Conservation (phyloP, 1,139 yeast species). For the Magnusiomyces suaveolens region DNA sequence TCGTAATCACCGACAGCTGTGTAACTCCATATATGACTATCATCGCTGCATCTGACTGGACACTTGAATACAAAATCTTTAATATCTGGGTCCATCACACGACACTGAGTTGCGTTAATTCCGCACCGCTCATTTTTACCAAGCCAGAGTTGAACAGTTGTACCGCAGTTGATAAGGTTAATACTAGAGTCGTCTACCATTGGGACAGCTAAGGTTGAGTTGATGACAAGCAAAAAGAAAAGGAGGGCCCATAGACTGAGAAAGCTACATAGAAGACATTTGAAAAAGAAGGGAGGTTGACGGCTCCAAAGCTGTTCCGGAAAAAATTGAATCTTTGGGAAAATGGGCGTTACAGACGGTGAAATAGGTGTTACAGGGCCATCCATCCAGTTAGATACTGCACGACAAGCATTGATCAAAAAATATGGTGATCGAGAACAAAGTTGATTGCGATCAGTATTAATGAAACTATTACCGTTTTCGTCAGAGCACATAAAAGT, state of each 20-base stretch:
- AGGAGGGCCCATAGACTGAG: slow-evolving; percentile 21
- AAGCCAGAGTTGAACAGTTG: slow-evolving; percentile 46
- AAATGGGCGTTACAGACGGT: slow-evolving; percentile 13
- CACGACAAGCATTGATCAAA: not conserved
- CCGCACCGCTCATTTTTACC: slow-evolving; percentile 75
- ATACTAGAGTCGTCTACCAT: slow-evolving; percentile 20
- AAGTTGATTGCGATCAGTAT: not conserved
- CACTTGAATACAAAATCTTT: slow-evolving; percentile 58
- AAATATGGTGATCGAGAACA: not conserved
- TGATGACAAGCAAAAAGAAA: slow-evolving; percentile 18
- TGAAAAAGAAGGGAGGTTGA: slow-evolving; percentile 10
- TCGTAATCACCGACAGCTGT: slow-evolving; percentile 62
- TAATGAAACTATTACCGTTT: too few relatives aligned
- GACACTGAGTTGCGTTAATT: slow-evolving; percentile 51
- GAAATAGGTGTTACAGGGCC: slow-evolving; percentile 11
- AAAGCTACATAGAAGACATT: slow-evolving; percentile 9
- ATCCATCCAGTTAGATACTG: slow-evolving; percentile 12
- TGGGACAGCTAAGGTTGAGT: slow-evolving; percentile 25
- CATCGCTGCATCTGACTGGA: slow-evolving; percentile 79
- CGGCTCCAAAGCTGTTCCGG: slow-evolving; percentile 8
- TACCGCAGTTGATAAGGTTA: slow-evolving; percentile 23
- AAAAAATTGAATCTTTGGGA: slow-evolving; percentile 10
- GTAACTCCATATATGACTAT: slow-evolving; percentile 69
- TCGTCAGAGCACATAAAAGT: not conserved
- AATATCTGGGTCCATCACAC: slow-evolving; percentile 31